These are phyloP conservation scores for Chrysophaeum taylorii DNA, from an alignment of 352 stramenopile species.

Conservation along the genomic window DNA sequence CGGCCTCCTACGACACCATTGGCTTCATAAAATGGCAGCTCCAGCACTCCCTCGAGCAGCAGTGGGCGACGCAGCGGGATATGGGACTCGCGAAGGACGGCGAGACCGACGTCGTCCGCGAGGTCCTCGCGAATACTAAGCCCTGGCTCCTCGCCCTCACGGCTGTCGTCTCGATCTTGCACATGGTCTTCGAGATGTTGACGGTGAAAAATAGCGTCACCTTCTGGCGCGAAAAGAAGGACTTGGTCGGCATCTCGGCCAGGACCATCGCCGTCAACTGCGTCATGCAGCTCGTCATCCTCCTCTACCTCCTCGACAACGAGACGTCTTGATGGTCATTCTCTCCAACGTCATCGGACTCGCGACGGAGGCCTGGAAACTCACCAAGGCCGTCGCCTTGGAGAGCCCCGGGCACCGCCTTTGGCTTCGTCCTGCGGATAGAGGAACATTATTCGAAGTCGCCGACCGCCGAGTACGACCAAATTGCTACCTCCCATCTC, in stretches of 20 bases:
- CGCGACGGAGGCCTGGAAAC: constrained; percentile 77
- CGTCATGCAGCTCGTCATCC: constrained; percentile 90
- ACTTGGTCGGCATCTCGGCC: constrained; percentile 78
- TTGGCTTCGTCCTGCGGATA: background rate
- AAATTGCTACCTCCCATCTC: constrained; percentile 52
- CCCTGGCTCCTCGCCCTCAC: constrained; percentile 83
- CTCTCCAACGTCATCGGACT: constrained; percentile 45
- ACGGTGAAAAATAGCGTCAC: constrained; percentile 96
- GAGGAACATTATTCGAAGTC: constrained; percentile 63
- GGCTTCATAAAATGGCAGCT: constrained; percentile 70
- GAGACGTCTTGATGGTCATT: constrained; percentile 80
- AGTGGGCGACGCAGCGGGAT: constrained; percentile 70
- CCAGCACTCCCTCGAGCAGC: constrained; percentile 79
- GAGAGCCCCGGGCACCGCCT: constrained; percentile 52
- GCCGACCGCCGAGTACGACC: constrained; percentile 60
- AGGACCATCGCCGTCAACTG: constrained; percentile 81
- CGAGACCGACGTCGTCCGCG: constrained; percentile 67
- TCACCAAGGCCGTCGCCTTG: constrained; percentile 77
- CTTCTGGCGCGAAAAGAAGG: constrained; percentile 95
- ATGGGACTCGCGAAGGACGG: constrained; percentile 70
- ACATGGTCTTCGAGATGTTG: constrained; percentile 91
- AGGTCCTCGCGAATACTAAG: constrained; percentile 88
- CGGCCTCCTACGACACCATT: constrained; percentile 52
- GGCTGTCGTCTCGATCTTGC: constrained; percentile 79
- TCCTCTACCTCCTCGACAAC: constrained; percentile 91